Conservation (phyloP, 192 early-diverging fungal genomes). For the Entomortierella parvispora region DNA sequence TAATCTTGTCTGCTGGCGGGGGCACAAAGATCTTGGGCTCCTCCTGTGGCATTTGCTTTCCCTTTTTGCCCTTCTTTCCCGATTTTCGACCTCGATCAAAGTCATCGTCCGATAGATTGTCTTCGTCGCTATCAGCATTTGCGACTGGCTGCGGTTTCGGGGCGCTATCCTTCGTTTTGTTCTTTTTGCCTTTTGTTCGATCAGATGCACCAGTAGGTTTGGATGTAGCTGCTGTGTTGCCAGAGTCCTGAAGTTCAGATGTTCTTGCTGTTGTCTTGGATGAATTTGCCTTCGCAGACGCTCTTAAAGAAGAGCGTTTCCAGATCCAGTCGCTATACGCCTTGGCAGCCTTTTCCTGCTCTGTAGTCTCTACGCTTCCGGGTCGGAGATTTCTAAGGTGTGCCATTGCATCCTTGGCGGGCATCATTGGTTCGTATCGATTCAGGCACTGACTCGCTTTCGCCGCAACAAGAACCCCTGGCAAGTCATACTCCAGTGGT, state of each 20-base stretch:
- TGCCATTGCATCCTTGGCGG: conserved; percentile 38
- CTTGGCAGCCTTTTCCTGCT: conserved; percentile 44
- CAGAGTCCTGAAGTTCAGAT: neutral
- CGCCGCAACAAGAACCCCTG: conserved; percentile 5
- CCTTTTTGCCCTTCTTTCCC: conserved; percentile 46
- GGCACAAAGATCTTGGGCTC: conserved; percentile 21
- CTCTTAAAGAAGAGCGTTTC: conserved; percentile 25
- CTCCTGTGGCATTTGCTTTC: conserved; percentile 23
- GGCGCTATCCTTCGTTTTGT: conserved; percentile 8
- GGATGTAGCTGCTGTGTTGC: neutral
- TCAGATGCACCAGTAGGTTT: neutral
- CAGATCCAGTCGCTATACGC: conserved; percentile 46
- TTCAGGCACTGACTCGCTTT: conserved; percentile 31
- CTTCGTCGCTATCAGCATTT: neutral
- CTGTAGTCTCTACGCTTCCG: conserved; percentile 40
- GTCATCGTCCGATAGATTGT: conserved; percentile 28
- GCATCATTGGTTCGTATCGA: conserved; percentile 33
- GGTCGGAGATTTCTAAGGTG: conserved; percentile 35
- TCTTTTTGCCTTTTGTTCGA: conserved; percentile 17
- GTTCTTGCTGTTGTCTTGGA: neutral
- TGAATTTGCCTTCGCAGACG: conserved; percentile 1
- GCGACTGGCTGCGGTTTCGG: conserved; percentile 8
- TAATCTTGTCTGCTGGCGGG: conserved; percentile 44
- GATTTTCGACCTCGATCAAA: conserved; percentile 21
- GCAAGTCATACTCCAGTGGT: neutral